Base-by-base conservation (phyloP, 768 basidiomycete species). In the Daedalea quercina region DNA sequence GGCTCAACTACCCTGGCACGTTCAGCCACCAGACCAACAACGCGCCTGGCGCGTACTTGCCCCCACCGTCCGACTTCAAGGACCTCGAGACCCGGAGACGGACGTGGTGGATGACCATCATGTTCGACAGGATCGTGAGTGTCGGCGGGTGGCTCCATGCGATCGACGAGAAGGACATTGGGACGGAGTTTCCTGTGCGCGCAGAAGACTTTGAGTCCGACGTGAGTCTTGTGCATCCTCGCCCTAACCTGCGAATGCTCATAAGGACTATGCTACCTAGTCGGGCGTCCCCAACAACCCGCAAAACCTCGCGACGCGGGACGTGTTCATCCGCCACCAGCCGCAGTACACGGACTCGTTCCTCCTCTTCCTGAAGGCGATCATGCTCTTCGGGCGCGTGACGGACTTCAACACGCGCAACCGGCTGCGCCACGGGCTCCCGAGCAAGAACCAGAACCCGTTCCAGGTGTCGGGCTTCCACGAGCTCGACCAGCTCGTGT, bases 51-150 rank as follows among this genome's bases (percentile, higher is more conserved):
- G 88, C 87, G 41, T 93, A 90, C 67, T 71, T 93, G 13, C 81
- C 85, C 2, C 87, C 90, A 13, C 90, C 90, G 0, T 87, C 80
- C 63, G 85, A 87, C 63, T 65, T 80, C 41, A 79, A 78, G 19
- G 90, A 92, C 57, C 68, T 90, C 51, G 90, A 93, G 69, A 83
- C 80, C 41, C 75, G 90, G 55, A 76, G 90, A 47, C 77, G 90
- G 49, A 86, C 89, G 3, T 93, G 90, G 90, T 93, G 90, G 90
- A 90, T 90, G 87, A 84, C 87, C 19, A 81, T 93, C 37, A 69
- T 90, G 44, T 91, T 92, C 65, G 90, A 93, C 67, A 84, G 90
- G 25, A 89, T 90, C 44, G 81, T 70, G 4, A 70, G 69, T 24
- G 67, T 69, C 2, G 89, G 88, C 41, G 90, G 90, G 17, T 93